Evolutionary conservation across 2,329 filamentous ascomycete species (phyloP), one percentile per base, ranked within the genome.

Genomic region (Graphilbum ipis-grandicollis): DNA sequence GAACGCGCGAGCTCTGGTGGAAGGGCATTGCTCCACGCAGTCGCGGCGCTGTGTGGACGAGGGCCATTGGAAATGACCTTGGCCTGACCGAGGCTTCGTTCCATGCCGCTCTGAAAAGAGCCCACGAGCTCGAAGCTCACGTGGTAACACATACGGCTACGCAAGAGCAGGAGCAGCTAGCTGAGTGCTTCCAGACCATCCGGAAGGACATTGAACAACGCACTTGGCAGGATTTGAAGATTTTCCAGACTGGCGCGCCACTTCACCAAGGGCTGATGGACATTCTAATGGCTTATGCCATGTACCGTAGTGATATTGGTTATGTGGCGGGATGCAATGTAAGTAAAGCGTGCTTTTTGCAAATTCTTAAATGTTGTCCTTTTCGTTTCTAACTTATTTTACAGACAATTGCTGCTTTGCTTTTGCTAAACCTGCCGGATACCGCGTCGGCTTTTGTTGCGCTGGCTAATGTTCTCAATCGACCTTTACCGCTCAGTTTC

Each of bases 291-390:
- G 83, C 82, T 7, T 88, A 88, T 54, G 66, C 75, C 38, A 79
- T 84, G 70, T 90, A 90, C 55, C 69, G 82, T 42, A 78, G 75
- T 45, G 82, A 90, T 50, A 79, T 88, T 48, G 79, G 81, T 43
- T 85, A 84, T 48, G 67, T 82, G 39, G 65, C 68, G 43, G 79
- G 80, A 37, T 80, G 77, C 45, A 80, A 84, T 50, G 75, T 82
- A 55, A 64, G 77, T 65, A n/a, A n/a, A n/a, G n/a, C n/a, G n/a
- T n/a, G n/a, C 28, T 29, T 6, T 14, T 10, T 29, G 9, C 28
- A 9, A n/a, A 9, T 29, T 10, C 15, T 18, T 28, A 15, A 22
- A 4, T 23, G 22, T 3, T 14, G 4, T 14, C 31, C 14, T 13
- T 18, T 2, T 22, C 3, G 5, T 22, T 25, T 29, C 15, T 35